Evolutionary conservation across 176 grass and related monocot genomes (phyloP), one percentile per base, ranked within the genome.

Genomic region (Panicum miliaceum): DNA sequence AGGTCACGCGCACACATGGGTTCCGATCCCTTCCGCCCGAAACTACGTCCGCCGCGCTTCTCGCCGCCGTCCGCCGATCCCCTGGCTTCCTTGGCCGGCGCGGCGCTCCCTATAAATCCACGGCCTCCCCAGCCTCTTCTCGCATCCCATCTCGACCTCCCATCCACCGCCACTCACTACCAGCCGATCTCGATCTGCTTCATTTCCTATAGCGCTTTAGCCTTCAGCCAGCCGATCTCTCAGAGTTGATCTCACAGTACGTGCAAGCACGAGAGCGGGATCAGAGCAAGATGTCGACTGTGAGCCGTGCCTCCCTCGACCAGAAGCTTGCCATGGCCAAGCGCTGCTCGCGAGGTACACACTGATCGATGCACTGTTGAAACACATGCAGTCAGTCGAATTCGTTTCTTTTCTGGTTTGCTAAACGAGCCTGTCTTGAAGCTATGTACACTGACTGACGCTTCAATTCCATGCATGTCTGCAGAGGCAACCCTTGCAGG

Each of bases 401-500:
- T 2, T 32, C 2, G 1, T 32, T 32, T 32, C 29, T 32, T 32
- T 32, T 32, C 29, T 32, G 29, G 29, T 48, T 5, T 52, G 19
- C 19, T 8, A 57, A 57, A 57, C 53, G 8, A 57, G 7, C 22
- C 22, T 58, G 56, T 23, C 7, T 58, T 58, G 7, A 56, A 23
- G 22, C 8, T 23, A 11, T 53, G 64, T 19, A n/a, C 34, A 8
- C 22, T 62, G 62, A 73, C 9, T 23, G 40, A 46, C 0, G 12
- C 67, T 25, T 71, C 29, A 32, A 32, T 32, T 2, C 10, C 45
- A 13, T 46, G 3, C 0, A 26, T 56, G 26, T 19, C 5, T 64
- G 78, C 81, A 97, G 94, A 97, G 86, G 94, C 92, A 15, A 82
- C 85, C 2, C 37, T 94, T 7, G 94, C 94, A 0, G 94, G 92